A percentile compares a stretch with the other conserved stretches of the same genome.
These are phyloP conservation scores for Camelina hispida DNA, from an alignment of 345 rosid genomes.

Conservation along the genomic window DNA sequence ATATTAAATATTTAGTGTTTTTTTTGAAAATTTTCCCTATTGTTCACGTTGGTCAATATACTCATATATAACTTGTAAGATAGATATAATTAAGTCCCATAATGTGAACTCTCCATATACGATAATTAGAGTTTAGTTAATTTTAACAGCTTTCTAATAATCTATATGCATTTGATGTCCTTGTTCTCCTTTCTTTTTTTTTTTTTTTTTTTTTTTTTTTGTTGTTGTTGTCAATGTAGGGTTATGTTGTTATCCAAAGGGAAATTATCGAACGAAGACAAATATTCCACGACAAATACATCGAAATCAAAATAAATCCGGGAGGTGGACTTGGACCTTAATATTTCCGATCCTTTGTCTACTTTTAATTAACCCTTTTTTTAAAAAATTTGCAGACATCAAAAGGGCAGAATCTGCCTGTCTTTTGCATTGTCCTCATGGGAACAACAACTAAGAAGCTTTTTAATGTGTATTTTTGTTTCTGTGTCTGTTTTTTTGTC, in stretches of 20 bases:
- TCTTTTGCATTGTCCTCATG: conserved; percentile 35
- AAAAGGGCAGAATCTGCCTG: conserved; percentile 29
- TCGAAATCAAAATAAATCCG: conserved; percentile 37
- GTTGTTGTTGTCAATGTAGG: neutral
- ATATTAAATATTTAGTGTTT: too few relatives aligned
- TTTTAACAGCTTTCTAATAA: neutral
- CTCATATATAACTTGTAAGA: too few relatives aligned
- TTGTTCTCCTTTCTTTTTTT: too few relatives aligned
- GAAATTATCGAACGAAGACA: conserved; percentile 21
- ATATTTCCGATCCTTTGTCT: neutral
- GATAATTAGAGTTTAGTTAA: neutral
- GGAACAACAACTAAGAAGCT: conserved; percentile 26
- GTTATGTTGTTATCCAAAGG: conserved; percentile 1
- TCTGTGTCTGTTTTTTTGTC: neutral
- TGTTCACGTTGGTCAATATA: too few relatives aligned
- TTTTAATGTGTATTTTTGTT: conserved; percentile 14
- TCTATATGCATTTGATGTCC: neutral
- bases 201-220: neutral
- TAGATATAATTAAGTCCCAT: too few relatives aligned
- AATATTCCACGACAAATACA: conserved; percentile 37
- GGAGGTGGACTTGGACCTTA: conserved; percentile 33
- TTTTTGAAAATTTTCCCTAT: too few relatives aligned
- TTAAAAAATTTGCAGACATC: neutral
- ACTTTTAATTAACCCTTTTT: neutral
- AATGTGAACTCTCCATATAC: too few relatives aligned